Conservation (phyloP, 495 filamentous ascomycete species). For the Penicillium steckii region DNA sequence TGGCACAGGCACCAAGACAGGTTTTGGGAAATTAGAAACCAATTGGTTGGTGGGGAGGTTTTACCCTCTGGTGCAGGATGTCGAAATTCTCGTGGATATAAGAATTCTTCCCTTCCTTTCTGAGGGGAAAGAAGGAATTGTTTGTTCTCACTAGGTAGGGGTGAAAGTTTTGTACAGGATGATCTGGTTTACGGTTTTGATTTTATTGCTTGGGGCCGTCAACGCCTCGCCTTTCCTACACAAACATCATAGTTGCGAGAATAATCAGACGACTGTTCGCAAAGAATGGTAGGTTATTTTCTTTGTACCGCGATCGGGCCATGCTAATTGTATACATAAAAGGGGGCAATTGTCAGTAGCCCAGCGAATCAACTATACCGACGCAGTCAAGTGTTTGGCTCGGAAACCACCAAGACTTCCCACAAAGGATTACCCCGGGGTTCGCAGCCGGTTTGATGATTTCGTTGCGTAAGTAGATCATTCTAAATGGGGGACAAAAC, state of each 20-base stretch:
- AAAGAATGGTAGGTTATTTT: constrained; percentile 7
- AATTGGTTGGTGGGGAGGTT: neutral
- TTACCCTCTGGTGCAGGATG: too few species aligned
- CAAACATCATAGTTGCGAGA: neutral
- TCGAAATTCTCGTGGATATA: neutral
- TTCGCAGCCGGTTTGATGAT: constrained; percentile 50
- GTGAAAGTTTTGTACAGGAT: neutral
- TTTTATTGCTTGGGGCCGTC: neutral
- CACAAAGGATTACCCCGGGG: constrained; percentile 45
- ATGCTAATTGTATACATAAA: neutral
- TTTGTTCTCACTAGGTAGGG: neutral
- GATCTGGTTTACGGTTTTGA: neutral
- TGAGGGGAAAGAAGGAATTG: neutral
- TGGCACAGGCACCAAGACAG: neutral
- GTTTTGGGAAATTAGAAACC: neutral
- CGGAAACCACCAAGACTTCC: constrained; percentile 39
- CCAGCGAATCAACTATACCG: constrained; percentile 43
- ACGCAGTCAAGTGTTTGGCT: constrained; percentile 48
- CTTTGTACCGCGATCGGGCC: neutral
- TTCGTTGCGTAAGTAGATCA: constrained; percentile 47
- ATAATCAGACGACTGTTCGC: neutral
- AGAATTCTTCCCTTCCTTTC: neutral
- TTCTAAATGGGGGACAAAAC: neutral
- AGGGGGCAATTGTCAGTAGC: constrained; percentile 39
- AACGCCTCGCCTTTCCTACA: neutral